Base-by-base conservation (phyloP, 768 basidiomycete species). In the Mycena crocata region DNA sequence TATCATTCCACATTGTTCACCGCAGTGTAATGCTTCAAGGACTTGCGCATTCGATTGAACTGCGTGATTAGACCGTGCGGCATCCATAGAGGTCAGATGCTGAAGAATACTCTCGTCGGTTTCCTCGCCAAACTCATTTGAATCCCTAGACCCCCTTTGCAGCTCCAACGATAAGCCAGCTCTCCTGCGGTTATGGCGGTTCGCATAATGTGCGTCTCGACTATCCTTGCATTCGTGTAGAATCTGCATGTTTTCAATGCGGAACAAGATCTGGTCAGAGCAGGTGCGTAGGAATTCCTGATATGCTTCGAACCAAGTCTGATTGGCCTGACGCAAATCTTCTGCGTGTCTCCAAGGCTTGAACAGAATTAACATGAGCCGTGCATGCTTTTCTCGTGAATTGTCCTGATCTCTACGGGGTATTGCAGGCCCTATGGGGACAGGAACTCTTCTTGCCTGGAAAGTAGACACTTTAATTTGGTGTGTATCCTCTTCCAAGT, bases 201-300 rank as follows among this genome's bases (percentile, higher is more conserved):
- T 56, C 44, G 40, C 31, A 51, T 51, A n/a, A 23, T 51, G 17
- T 51, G 21, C 32, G 13, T 45, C 44, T 21, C 23, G 44, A 24
- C 23, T 24, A 8, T 45, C 44, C 23, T 55, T 55, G 23, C 66
- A 65, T 9, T 64, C 62, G 1, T 64, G 56, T 1, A 62, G 21
- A 2, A 54, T 30, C 39, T 51, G 59, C 58, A 51, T 65, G 30
- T 57, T 66, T 19, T 51, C 48, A 39, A 51, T 72, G 64, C 5
- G 40, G 63, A 24, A 72, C 71, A 3, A 61, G 37, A 24, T 31
- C 5, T 71, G 24, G 67, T 69, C 23, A 6, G 7, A 17, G 23
- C 21, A 6, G 44, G 13, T 21, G 7, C 44, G 13, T 24, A 45
- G 21, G 21, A 45, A 24, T 14, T 45, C n/a, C 10, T 12, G 14